These are phyloP conservation scores for Colletotrichum orbiculare DNA, from an alignment of 2,329 filamentous ascomycete species.

Conservation along the genomic window DNA sequence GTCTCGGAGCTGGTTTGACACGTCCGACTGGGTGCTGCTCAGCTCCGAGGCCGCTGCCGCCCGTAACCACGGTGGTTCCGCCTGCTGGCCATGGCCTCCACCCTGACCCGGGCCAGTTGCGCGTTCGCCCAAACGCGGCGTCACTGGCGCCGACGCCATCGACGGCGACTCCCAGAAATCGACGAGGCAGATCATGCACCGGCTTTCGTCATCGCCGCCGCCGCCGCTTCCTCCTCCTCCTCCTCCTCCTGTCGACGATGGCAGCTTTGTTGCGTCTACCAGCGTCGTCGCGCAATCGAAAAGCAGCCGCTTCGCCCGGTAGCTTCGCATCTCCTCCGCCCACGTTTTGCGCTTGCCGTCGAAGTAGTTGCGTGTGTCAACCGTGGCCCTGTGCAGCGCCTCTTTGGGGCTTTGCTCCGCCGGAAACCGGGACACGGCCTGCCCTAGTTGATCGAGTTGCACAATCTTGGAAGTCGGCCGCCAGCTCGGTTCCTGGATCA, in stretches of 20 bases:
- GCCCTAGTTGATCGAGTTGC: slow-evolving; percentile 14
- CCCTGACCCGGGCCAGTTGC: background rate
- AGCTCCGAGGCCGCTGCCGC: background rate
- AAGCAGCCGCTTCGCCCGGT: slow-evolving; percentile 14
- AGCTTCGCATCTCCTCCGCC: slow-evolving; percentile 14
- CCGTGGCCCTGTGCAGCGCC: slow-evolving; percentile 1
- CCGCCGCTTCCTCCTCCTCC: no score
- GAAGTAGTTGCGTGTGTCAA: slow-evolving; percentile 9
- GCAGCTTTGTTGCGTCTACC: background rate
- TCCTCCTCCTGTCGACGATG: no score
- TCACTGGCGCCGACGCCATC: background rate
- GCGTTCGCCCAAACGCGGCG: no score
- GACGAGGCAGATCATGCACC: slow-evolving; percentile 14
- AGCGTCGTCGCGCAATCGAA: slow-evolving; percentile 6
- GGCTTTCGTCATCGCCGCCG: background rate
- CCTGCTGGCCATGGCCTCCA: background rate
- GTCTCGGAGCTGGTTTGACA: slow-evolving; percentile 16
- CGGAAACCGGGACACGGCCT: background rate
- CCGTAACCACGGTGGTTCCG: background rate
- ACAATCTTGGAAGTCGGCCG: slow-evolving; percentile 1
- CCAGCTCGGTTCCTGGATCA: slow-evolving; percentile 20
- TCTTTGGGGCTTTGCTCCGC: background rate
- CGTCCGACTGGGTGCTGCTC: slow-evolving; percentile 1
- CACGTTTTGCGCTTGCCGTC: slow-evolving; percentile 13
- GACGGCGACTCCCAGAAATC: slow-evolving; percentile 16